Evolutionary conservation across 139 green algal species (phyloP), one percentile per base, ranked within the genome.

Genomic region (Chlamydomonas asymmetrica): DNA sequence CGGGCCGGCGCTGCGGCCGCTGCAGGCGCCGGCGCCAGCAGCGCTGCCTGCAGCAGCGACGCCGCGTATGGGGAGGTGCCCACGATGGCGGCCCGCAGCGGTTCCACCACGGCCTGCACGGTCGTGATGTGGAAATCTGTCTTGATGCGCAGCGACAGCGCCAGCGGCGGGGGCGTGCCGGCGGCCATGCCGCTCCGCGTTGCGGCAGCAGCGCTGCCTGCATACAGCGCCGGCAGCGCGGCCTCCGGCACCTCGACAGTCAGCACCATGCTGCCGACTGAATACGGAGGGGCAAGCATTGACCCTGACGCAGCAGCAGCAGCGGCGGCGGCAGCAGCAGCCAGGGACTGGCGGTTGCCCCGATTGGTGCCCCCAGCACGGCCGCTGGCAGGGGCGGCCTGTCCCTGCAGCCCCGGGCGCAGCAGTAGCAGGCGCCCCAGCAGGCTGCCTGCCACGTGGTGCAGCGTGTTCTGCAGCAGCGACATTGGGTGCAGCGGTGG

Each of bases 31-130:
- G 71, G 71, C 34, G 71, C 71, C 41, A 54, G 34, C 41, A 77
- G 71, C 32, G 35, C 71, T 0, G 71, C 59, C 71, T 77, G 71
- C 25, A 77, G 41, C 2, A 77, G 71, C 32, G 71, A 77, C 0
- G 71, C 71, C 2, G 71, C 71, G 40, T 77, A 77, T 16, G 71
- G 32, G 41, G 71, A 77, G 10, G 71, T 77, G 5, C 71, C 71
- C 22, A 77, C 3, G 41, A 77, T 62, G 18, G 71, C 71, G 4
- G 69, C 59, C 8, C 71, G 29, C 2, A 23, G 59, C 23, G 40
- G 71, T 25, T 59, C 41, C 32, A 77, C 71, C 31, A 18, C 57
- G 1, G 61, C 59, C 1, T 41, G 71, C 6, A 77, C 59, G 59
- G 25, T 34, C 22, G 57, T 29, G 23, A 77, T n/a, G 4, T 77